Base-by-base conservation (phyloP, 108 stramenopile genomes). In the Mediolabrus comicus region DNA sequence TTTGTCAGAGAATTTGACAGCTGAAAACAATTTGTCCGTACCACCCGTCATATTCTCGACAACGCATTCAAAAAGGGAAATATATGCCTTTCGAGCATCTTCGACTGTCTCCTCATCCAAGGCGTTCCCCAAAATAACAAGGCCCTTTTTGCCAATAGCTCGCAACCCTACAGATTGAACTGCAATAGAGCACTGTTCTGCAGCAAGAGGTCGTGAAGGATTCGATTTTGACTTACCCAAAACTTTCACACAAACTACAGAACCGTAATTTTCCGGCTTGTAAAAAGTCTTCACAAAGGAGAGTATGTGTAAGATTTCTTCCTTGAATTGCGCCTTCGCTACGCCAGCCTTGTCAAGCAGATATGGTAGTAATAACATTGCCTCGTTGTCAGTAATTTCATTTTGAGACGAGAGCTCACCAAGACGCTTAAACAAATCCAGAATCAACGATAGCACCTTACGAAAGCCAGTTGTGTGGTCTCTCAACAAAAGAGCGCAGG, bases 131-230 rank as follows among this genome's bases (percentile, higher is more conserved):
- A 77, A 69, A 2, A 75, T 72, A 24, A 77, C 54, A 3, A 93
- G 69, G 3, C 92, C 95, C 49, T 66, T 85, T 69, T 91, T 96
- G 9, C 95, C 95, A 36, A 93, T 83, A 14, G 85, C 89, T 25
- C 41, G 65, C 53, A 90, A 56, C 13, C 89, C 92, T 39, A 69
- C 67, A 26, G 53, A 55, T 22, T 83, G 84, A 5, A 93, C 83
- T 55, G 89, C 92, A n/a, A 56, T 30, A 10, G 39, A 60, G 65
- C 86, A 84, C 43, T 86, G 78, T 28, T 72, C 74, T 38, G 83
- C 86, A 9, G 91, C 91, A 14, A 86, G 39, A 19, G 77, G 63
- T 33, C 91, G 79, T 9, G 91, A 83, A 59, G 89, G 89, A 4
- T 83, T 63, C 27, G 84, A 74, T 13, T 74, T 53, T 14, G 89